Evolutionary conservation across 2,329 filamentous ascomycete species (phyloP), one percentile per base, ranked within the genome.

Genomic region (Onygenales sp.): DNA sequence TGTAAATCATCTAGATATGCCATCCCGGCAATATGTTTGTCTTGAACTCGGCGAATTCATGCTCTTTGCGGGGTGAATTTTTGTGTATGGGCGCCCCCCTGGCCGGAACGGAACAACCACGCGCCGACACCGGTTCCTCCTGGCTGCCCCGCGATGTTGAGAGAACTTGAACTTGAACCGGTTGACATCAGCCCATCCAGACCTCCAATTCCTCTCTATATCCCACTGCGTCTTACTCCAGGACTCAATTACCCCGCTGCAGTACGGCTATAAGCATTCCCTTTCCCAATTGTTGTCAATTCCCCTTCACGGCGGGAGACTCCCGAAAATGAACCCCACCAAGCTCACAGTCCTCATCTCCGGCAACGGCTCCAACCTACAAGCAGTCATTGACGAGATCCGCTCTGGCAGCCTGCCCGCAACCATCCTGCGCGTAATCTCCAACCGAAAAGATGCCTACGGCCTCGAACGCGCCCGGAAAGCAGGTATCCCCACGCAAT

Each of bases 321-420:
- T 17, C 17, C 17, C 17, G 17, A 17, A 17, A 17, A 17, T 17
- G 17, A 17, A 53, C 7, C 66, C 66, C 43, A 65, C 72, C 62
- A 80, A 79, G 54, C 77, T 87, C 61, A 78, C 84, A 51, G 81
- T 88, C 60, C 80, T 89, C 64, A 85, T 85, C 68, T 86, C 83
- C 49, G 85, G 87, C 68, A 84, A 79, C 59, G 88, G 88, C 61
- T 83, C 84, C 41, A 92, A 92, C 67, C 81, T 91, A 17, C 86
- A 92, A 75, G 87, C 87, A 54, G 77, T 95, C 51, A 84, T 86
- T 63, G 80, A 85, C 66, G 79, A 79, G 55, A 73, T 74, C 68
- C 70, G 72, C 52, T 67, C 75, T 32, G 67, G 69, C 35, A 62
- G 70, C 27, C 74, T 82, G 33, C 74, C 78, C 42, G 70, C 75